These are phyloP conservation scores for Trametes cingulata DNA, from an alignment of 768 basidiomycete genomes.

Conservation along the genomic window DNA sequence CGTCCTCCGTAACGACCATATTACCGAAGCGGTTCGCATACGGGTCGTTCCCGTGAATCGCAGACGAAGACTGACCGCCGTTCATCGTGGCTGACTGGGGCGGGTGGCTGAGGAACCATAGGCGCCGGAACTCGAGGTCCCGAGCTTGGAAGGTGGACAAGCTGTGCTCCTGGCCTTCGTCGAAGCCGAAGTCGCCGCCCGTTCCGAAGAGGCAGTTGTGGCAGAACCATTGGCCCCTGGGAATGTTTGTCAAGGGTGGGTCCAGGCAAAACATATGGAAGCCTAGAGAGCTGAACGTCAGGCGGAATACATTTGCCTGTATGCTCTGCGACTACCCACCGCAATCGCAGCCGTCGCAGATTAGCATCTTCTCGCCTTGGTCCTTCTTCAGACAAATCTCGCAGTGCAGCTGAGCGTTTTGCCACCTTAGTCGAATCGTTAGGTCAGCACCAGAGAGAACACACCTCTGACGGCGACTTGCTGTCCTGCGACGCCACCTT, in stretches of 20 bases:
- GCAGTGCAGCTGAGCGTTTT: slow-evolving; percentile 71
- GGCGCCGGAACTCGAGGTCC: slow-evolving; percentile 82
- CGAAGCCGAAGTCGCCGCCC: slow-evolving; percentile 96
- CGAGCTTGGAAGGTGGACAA: slow-evolving; percentile 90
- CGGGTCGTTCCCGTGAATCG: slow-evolving; percentile 36
- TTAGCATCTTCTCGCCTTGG: slow-evolving; percentile 86
- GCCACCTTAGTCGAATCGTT: neutral
- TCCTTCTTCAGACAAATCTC: slow-evolving; percentile 93
- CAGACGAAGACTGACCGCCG: slow-evolving; percentile 12
- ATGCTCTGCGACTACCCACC: slow-evolving; percentile 43
- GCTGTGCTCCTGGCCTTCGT: slow-evolving; percentile 95
- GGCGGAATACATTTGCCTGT: neutral
- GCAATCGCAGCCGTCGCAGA: slow-evolving; percentile 86
- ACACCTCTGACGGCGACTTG: slow-evolving; percentile 15
- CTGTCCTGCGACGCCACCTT: neutral
- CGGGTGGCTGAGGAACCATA: slow-evolving; percentile 85
- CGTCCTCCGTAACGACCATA: slow-evolving; percentile 76
- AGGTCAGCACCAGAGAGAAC: neutral
- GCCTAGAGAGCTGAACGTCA: slow-evolving; percentile 46
- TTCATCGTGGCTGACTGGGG: slow-evolving; percentile 40
- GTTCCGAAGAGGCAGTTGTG: slow-evolving; percentile 87
- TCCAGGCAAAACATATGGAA: slow-evolving; percentile 98
- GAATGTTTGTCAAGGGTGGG: slow-evolving; percentile 82
- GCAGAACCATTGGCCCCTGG: slow-evolving; percentile 96
- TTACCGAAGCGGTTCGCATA: slow-evolving; percentile 58